Conservation (phyloP, 306 rosid genomes). For the Glycine latifolia region DNA sequence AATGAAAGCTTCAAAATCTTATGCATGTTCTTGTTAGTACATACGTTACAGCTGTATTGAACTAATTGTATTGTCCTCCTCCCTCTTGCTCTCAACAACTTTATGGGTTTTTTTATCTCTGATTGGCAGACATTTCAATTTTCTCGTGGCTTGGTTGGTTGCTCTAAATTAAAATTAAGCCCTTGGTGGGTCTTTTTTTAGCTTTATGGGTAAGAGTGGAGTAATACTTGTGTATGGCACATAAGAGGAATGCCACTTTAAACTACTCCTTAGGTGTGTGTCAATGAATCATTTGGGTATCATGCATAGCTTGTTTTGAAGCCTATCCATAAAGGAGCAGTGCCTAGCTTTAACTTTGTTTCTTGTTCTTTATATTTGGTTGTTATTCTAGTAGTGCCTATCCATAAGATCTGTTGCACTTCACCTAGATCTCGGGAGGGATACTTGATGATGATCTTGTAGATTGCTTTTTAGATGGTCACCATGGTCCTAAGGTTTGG, state of each 20-base stretch:
- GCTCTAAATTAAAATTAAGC: no score
- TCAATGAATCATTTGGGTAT: no score
- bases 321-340: not conserved
- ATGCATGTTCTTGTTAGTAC: conserved; percentile 9
- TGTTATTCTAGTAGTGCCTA: not conserved
- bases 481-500: not conserved
- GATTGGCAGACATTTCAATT: not conserved
- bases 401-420: no score
- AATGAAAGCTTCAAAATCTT: conserved; percentile 35
- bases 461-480: no score
- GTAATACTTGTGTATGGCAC: not conserved
- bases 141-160: no score
- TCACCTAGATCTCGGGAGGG: not conserved
- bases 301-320: not conserved
- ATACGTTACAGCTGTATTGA: conserved; percentile 47
- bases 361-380: not conserved
- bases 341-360: not conserved
- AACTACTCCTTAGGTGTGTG: no score
- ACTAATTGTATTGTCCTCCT: not conserved
- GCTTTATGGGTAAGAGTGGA: not conserved
- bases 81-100: not conserved
- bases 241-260: not conserved
- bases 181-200: not conserved
- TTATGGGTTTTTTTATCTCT: not conserved
- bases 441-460: not conserved